Evolutionary conservation across 192 early-diverging fungal species (phyloP), one percentile per base, ranked within the genome.

Genomic region (Pecoramyces ruminantium): DNA sequence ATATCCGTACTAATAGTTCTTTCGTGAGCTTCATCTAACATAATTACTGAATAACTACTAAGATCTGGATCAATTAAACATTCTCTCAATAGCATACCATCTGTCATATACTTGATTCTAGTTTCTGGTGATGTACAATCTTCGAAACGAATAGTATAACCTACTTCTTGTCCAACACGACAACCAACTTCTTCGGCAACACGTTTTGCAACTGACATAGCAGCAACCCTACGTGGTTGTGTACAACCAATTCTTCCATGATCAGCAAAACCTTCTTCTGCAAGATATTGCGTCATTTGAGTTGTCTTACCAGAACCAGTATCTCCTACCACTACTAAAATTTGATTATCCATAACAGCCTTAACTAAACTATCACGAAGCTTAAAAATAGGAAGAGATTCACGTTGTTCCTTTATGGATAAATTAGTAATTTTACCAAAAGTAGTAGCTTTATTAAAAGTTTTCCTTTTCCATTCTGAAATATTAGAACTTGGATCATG

Each of bases 21-120:
- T 87, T 99, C 98, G 91, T 99, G 98, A 27, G 98, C 98, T 84
- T 99, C 98, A 83, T 99, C 98, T 84, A 99, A 89, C 82, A 99
- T 93, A 38, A 99, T 89, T 15, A 95, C 93, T n/a, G 93, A 92
- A 86, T 99, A 99, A 80, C 93, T 92, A 15, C 83, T 87, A 83
- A 99, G 87, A 34, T 90, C 88, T 2, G 93, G 88, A 81, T 96
- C 94, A 0, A 95, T 90, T 78, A 99, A 88, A 81, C 94, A 93
- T 83, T 99, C 98, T 83, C 96, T 90, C 78, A 98, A 86, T 28
- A 99, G 83, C 93, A 98, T 95, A 86, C 98, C 98, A 82, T 98
- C 98, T 21, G 98, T 99, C 98, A 99, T 98, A 87, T 98, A 98
- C 86, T 98, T 99, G 83, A 99, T 94, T 81, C 85, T 87, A 11